These are phyloP conservation scores for Aureobasidium sp. DNA, from an alignment of 2,329 filamentous ascomycete species.

Conservation along the genomic window DNA sequence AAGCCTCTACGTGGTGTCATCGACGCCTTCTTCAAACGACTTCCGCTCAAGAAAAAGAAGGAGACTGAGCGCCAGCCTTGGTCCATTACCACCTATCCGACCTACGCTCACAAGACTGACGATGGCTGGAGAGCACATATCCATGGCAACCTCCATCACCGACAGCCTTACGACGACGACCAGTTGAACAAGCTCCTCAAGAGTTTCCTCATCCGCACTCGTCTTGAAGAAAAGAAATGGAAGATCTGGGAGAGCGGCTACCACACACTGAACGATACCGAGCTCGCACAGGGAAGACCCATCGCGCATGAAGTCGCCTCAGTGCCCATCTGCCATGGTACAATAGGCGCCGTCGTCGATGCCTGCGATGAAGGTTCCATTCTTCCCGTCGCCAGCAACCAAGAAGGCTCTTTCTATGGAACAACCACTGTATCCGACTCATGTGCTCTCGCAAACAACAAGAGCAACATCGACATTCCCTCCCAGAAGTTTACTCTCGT, in stretches of 20 bases:
- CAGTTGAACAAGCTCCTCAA: slow-evolving; percentile 59
- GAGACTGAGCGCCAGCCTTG: not conserved
- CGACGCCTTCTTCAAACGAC: not conserved
- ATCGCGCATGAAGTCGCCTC: not conserved
- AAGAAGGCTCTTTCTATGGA: slow-evolving; percentile 15
- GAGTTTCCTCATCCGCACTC: slow-evolving; percentile 45
- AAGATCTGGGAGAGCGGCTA: not conserved
- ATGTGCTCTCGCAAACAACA: not conserved
- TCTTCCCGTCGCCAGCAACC: not conserved
- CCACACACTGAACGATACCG: slow-evolving; percentile 1
- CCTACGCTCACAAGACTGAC: slow-evolving; percentile 60
- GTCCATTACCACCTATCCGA: slow-evolving; percentile 49
- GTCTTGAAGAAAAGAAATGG: slow-evolving; percentile 31
- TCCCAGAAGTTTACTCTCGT: not conserved
- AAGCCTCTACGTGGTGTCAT: slow-evolving; percentile 13
- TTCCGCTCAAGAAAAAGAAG: not conserved
- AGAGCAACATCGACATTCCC: not conserved
- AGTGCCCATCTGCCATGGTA: not conserved
- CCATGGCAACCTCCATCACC: slow-evolving; percentile 66
- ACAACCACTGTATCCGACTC: not conserved
- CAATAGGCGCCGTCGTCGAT: not conserved
- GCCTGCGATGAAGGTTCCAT: not conserved
- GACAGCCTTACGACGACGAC: slow-evolving; percentile 52
- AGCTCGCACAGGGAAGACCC: not conserved
- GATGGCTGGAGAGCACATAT: slow-evolving; percentile 63